A percentile compares a stretch with the other conserved stretches of the same genome.
phyloP scores from a whole-genome alignment of 2,329 filamentous ascomycete species.

The Fusarium anguioides region DNA sequence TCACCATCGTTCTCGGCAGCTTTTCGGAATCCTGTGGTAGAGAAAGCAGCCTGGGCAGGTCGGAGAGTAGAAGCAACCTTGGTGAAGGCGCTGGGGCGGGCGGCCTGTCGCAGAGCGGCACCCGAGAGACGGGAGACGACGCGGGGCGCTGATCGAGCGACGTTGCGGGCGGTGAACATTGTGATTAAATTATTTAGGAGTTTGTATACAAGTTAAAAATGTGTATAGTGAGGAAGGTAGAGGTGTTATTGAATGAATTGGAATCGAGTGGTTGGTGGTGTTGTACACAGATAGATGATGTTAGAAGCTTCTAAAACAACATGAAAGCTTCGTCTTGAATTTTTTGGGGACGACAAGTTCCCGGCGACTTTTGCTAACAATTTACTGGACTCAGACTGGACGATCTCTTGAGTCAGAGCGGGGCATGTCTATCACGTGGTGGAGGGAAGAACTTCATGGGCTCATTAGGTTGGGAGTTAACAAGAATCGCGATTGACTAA shows the following conservation, averaged over 20 bases:
- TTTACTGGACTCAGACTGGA: slow-evolving; percentile 31
- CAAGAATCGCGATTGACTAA: not conserved
- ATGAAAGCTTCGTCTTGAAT: slow-evolving; percentile 34
- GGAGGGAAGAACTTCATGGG: slow-evolving; percentile 1
- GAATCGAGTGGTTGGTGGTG: slow-evolving; percentile 17
- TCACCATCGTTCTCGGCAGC: slow-evolving; percentile 75
- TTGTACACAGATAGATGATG: slow-evolving; percentile 37
- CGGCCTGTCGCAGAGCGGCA: slow-evolving; percentile 61
- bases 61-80: slow-evolving; percentile 55
- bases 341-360: slow-evolving; percentile 39
- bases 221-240: not conserved
- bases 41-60: slow-evolving; percentile 59
- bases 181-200: slow-evolving; percentile 45
- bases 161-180: slow-evolving; percentile 77
- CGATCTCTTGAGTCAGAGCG: slow-evolving; percentile 27
- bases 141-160: slow-evolving; percentile 75
- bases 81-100: slow-evolving; percentile 61
- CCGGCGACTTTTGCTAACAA: slow-evolving; percentile 30
- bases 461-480: no score
- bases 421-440: slow-evolving; percentile 35
- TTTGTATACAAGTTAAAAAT: not conserved
- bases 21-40: slow-evolving; percentile 56
- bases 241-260: slow-evolving; percentile 16
- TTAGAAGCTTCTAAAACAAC: slow-evolving; percentile 37
- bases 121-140: slow-evolving; percentile 67